Conservation (phyloP, 2,329 filamentous ascomycete genomes). For the Teratosphaeria zuluensis region DNA sequence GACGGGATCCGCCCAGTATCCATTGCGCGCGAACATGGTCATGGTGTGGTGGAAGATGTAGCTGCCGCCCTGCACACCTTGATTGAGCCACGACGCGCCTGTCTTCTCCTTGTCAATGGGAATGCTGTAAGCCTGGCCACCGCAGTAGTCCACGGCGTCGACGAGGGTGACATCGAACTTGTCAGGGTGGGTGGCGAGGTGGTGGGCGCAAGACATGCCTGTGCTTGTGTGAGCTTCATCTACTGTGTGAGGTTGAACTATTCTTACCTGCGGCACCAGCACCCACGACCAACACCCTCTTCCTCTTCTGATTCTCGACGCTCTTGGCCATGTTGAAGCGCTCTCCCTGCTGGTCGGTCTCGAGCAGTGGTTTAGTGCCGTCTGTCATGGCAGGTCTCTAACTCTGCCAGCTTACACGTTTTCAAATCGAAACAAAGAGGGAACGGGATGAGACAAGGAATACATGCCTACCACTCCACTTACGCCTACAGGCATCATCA, state of each 20-base stretch:
- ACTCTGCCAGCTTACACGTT: neutral
- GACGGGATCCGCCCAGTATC: constrained; percentile 47
- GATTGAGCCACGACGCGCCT: constrained; percentile 51
- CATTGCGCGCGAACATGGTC: constrained; percentile 52
- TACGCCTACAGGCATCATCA: neutral
- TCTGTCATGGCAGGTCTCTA: constrained; percentile 14
- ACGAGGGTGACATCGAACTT: constrained; percentile 57
- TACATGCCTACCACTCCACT: neutral
- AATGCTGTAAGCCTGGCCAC: constrained; percentile 52
- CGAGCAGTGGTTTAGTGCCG: constrained; percentile 15
- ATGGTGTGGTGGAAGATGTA: constrained; percentile 60
- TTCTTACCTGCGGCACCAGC: constrained; percentile 51
- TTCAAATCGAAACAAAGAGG: neutral
- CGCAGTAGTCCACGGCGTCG: constrained; percentile 49
- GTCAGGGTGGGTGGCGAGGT: constrained; percentile 55
- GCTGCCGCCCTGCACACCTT: constrained; percentile 54
- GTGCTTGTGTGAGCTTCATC: neutral
- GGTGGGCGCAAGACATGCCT: constrained; percentile 56
- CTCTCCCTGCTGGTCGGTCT: constrained; percentile 22
- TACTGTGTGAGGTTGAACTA: neutral
- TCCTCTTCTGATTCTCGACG: constrained; percentile 30
- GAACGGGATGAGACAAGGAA: neutral
- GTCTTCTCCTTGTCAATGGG: constrained; percentile 46
- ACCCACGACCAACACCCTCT: constrained; percentile 50
- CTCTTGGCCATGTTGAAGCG: constrained; percentile 27